Conservation (phyloP, 345 rosid genomes). For the Populus deltoides region DNA sequence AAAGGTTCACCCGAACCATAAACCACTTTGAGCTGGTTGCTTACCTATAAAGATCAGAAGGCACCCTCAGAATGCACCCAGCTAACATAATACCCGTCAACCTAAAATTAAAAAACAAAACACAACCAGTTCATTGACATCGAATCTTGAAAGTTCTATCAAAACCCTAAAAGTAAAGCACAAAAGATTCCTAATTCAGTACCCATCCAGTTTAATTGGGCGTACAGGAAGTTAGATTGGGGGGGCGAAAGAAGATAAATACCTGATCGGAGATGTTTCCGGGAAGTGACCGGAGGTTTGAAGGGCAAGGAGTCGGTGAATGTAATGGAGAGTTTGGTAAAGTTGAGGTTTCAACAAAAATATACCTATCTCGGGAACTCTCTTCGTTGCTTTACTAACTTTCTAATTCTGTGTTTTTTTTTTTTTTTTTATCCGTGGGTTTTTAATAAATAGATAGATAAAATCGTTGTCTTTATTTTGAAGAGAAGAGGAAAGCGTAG, state of each 20-base stretch:
- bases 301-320: not conserved
- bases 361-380: slow-evolving; percentile 8
- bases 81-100: slow-evolving; percentile 43
- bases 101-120: slow-evolving; percentile 15
- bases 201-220: not conserved
- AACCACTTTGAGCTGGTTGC: not conserved
- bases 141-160: no score
- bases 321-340: not conserved
- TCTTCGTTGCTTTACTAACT: not conserved
- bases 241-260: not conserved
- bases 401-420: not conserved
- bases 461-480: not conserved
- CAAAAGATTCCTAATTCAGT: no score
- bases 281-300: not conserved
- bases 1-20: not conserved
- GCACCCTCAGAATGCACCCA: slow-evolving; percentile 29
- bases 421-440: not conserved
- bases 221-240: not conserved
- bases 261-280: slow-evolving; percentile 29
- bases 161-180: not conserved
- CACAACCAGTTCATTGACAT: not conserved
- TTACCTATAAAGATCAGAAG: slow-evolving; percentile 32
- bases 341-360: slow-evolving; percentile 5
- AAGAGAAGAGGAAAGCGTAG: no score
- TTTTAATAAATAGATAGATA: not conserved